These are phyloP conservation scores for Pichia kluyveri DNA, from an alignment of 805 yeast species.

Conservation along the genomic window DNA sequence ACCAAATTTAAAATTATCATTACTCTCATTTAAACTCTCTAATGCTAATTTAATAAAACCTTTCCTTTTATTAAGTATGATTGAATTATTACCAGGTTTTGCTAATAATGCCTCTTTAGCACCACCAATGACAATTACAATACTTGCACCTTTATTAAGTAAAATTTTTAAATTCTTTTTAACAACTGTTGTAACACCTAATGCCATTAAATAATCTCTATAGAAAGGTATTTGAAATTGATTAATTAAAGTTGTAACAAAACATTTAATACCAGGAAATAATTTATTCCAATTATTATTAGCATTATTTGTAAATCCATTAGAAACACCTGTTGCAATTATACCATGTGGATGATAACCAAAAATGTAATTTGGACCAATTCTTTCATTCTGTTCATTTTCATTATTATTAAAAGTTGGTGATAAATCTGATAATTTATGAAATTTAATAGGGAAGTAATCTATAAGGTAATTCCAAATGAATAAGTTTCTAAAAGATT, in stretches of 20 bases:
- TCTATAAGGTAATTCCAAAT: slow-evolving; percentile 68
- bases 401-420: slow-evolving; percentile 45
- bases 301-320: slow-evolving; percentile 6
- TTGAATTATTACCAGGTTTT: slow-evolving; percentile 50
- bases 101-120: slow-evolving; percentile 81
- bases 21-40: slow-evolving; percentile 30
- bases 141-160: slow-evolving; percentile 57
- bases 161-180: slow-evolving; percentile 60
- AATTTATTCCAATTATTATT: slow-evolving; percentile 33
- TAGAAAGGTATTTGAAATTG: slow-evolving; percentile 82
- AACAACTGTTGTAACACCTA: slow-evolving; percentile 83
- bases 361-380: slow-evolving; percentile 75
- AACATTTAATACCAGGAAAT: slow-evolving; percentile 77
- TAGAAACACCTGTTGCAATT: slow-evolving; percentile 70
- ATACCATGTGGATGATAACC: slow-evolving; percentile 98
- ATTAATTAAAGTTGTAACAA: slow-evolving; percentile 70
- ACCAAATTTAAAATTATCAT: background rate
- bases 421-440: slow-evolving; percentile 58
- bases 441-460: slow-evolving; percentile 73
- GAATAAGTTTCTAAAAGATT: slow-evolving; percentile 43
- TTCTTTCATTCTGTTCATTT: slow-evolving; percentile 27
- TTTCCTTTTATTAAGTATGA: slow-evolving; percentile 68
- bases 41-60: slow-evolving; percentile 88
- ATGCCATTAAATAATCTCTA: slow-evolving; percentile 71
- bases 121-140: slow-evolving; percentile 91